These are phyloP conservation scores for Phytophthora hibernalis DNA, from an alignment of 352 stramenopile genomes.

Conservation along the genomic window DNA sequence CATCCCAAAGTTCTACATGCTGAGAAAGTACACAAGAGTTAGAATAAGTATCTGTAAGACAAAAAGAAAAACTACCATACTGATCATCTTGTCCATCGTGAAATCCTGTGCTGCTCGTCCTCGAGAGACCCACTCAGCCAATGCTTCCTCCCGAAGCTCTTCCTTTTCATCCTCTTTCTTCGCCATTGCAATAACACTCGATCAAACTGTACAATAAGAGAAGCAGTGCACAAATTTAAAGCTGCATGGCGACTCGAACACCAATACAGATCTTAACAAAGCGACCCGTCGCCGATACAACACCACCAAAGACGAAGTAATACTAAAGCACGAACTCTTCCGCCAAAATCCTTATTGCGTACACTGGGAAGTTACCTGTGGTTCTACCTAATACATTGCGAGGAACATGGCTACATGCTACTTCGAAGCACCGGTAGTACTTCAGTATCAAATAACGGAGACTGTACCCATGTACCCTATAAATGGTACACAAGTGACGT, in stretches of 20 bases:
- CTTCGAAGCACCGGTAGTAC: too few relatives aligned
- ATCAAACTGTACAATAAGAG: slow-evolving; percentile 8
- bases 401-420: slow-evolving; percentile 2
- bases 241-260: slow-evolving; percentile 6
- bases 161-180: slow-evolving; percentile 33
- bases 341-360: too few relatives aligned
- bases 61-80: slow-evolving; percentile 34
- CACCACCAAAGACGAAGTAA: neutral
- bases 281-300: slow-evolving; percentile 1
- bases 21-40: neutral
- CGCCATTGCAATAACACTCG: slow-evolving; percentile 3
- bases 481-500: neutral
- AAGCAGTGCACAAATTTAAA: neutral
- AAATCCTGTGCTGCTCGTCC: slow-evolving; percentile 70
- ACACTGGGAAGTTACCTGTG: too few relatives aligned
- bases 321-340: neutral
- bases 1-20: slow-evolving; percentile 65
- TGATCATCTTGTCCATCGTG: slow-evolving; percentile 80
- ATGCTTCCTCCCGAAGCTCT: slow-evolving; percentile 74
- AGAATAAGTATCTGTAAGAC: too few relatives aligned
- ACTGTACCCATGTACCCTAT: slow-evolving; percentile 1
- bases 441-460: neutral
- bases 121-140: slow-evolving; percentile 77
- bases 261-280: neutral
- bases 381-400: neutral